Evolutionary conservation across 352 stramenopile genomes (phyloP).

Genomic region (Plasmopara halstedii): DNA sequence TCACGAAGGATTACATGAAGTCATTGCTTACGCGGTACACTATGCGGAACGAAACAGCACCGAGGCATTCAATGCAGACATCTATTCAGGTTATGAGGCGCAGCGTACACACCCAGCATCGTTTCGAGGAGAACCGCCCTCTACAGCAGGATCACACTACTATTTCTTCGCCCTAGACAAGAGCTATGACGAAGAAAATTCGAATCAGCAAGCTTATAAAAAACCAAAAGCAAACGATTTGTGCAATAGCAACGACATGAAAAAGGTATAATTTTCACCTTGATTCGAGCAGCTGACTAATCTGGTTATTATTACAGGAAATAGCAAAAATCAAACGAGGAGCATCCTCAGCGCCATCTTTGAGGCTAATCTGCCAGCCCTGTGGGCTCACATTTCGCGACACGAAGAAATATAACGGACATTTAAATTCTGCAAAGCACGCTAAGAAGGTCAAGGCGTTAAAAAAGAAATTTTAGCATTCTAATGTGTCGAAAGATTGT

Average conservation of each 20-base stretch:
- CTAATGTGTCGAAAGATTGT: too few relatives aligned
- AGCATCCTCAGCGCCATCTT: slow-evolving; percentile 1
- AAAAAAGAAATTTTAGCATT: slow-evolving; percentile 29
- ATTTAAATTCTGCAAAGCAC: slow-evolving; percentile 85
- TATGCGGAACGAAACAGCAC: slow-evolving; percentile 19
- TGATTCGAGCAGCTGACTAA: neutral
- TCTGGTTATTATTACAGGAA: slow-evolving; percentile 3
- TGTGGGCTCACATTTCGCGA: slow-evolving; percentile 53
- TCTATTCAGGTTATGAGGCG: slow-evolving; percentile 70
- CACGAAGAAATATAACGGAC: slow-evolving; percentile 77
- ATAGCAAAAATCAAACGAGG: slow-evolving; percentile 8
- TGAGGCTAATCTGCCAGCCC: slow-evolving; percentile 39
- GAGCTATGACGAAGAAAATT: slow-evolving; percentile 22
- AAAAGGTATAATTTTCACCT: slow-evolving; percentile 8
- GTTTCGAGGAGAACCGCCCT: slow-evolving; percentile 66
- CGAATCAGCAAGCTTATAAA: slow-evolving; percentile 7
- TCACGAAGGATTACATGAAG: neutral
- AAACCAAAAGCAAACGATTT: neutral
- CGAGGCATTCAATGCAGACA: slow-evolving; percentile 53
- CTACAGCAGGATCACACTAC: slow-evolving; percentile 55
- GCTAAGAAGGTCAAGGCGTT: slow-evolving; percentile 55
- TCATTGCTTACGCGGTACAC: neutral
- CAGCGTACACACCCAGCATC: slow-evolving; percentile 70
- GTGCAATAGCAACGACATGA: neutral
- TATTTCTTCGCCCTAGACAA: slow-evolving; percentile 57